These are phyloP conservation scores for Didymella glomerata DNA, from an alignment of 2,329 filamentous ascomycete genomes.

Conservation along the genomic window DNA sequence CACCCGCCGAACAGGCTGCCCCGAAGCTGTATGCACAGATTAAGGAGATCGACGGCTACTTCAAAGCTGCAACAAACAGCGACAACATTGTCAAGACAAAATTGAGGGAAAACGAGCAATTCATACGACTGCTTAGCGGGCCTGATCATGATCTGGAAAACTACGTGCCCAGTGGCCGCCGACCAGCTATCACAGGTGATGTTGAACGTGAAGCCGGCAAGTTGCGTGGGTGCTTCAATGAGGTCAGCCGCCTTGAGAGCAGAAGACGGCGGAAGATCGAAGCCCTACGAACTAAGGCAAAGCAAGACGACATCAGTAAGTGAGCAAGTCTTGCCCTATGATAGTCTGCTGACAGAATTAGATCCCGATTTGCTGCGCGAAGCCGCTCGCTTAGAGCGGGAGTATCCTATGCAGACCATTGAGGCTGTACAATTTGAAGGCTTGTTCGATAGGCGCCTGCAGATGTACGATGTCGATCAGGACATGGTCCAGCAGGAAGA, in stretches of 20 bases:
- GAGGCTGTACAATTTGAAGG: conserved; percentile 90
- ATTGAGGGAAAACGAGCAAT: conserved; percentile 75
- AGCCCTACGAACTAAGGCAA: conserved; percentile 77
- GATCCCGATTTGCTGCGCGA: conserved; percentile 82
- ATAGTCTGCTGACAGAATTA: conserved; percentile 45
- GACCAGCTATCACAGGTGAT: conserved; percentile 78
- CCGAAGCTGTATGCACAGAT: conserved; percentile 77
- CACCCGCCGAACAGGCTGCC: conserved; percentile 73
- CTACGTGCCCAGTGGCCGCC: conserved; percentile 85
- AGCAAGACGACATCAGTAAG: conserved; percentile 83
- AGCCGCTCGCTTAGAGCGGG: conserved; percentile 83
- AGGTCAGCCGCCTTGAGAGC: conserved; percentile 83
- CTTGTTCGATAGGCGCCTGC: conserved; percentile 84
- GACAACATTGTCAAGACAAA: conserved; percentile 79
- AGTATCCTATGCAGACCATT: conserved; percentile 83
- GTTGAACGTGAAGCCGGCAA: conserved; percentile 81
- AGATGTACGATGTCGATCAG: conserved; percentile 81
- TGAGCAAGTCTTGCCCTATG: conserved; percentile 20
- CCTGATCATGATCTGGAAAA: conserved; percentile 83
- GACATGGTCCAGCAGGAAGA: conserved; percentile 75
- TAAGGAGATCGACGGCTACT: conserved; percentile 84
- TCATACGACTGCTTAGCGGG: conserved; percentile 78
- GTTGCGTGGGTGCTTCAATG: conserved; percentile 82
- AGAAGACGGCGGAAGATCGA: conserved; percentile 82
- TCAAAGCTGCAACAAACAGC: conserved; percentile 73